Evolutionary conservation across 306 rosid genomes (phyloP).

Genomic region (Mucuna pruriens): DNA sequence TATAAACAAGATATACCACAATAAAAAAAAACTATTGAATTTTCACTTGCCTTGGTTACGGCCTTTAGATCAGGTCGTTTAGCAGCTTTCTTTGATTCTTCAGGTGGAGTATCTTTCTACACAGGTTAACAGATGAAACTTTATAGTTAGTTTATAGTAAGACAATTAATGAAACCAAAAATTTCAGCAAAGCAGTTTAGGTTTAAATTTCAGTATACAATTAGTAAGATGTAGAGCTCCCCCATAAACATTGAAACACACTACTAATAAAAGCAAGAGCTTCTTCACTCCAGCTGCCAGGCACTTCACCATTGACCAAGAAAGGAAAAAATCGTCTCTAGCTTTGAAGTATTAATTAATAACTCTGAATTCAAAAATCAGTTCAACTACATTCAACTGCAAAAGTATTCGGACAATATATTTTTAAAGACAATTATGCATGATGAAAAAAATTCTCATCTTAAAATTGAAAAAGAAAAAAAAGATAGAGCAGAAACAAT

Average conservation of each 20-base stretch:
- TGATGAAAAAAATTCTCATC: not conserved
- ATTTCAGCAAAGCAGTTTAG: not conserved
- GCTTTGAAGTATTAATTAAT: not conserved
- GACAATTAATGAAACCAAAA: not conserved
- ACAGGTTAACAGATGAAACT: not conserved
- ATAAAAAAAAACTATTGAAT: not conserved
- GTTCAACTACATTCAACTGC: not conserved
- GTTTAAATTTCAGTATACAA: slow-evolving; percentile 10
- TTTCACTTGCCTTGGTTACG: slow-evolving; percentile 66
- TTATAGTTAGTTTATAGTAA: not conserved
- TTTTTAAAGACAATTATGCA: not conserved
- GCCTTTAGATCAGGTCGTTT: slow-evolving; percentile 97
- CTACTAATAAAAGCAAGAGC: not conserved
- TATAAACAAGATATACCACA: not conserved
- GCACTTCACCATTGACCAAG: not conserved
- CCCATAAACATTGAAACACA: slow-evolving; percentile 20
- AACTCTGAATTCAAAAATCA: not conserved
- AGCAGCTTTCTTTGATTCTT: slow-evolving; percentile 45
- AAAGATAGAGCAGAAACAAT: not conserved
- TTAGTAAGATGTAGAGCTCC: not conserved
- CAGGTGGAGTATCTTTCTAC: slow-evolving; percentile 43
- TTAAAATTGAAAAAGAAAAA: not conserved
- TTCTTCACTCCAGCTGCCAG: not conserved
- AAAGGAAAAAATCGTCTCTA: not conserved
- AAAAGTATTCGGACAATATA: not conserved